Base-by-base conservation (phyloP, 768 basidiomycete genomes). In the Candolleomyces efflorescens region DNA sequence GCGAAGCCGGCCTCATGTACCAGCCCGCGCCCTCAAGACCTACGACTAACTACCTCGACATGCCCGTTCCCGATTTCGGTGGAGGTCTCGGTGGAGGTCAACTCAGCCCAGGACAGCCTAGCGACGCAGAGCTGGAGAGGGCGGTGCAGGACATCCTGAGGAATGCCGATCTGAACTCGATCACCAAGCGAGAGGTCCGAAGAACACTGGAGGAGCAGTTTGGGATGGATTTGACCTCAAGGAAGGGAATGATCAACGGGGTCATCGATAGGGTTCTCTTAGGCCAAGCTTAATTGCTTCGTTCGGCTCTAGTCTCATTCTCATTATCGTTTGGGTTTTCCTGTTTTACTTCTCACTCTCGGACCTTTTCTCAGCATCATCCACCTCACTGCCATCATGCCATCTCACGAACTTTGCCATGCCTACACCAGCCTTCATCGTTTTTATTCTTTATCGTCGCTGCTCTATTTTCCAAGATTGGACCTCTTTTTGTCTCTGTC, bases 101-200 rank as follows among this genome's bases (percentile, higher is more conserved):
- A 67, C 77, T 7, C 68, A 77, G 10, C 63, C 65, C 2, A 39
- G 78, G 76, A 32, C 72, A 68, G 7, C 92, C 90, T 0, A 80
- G 79, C 0, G 87, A 92, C 62, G 71, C 71, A 4, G 90, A 92
- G 26, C 76, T 94, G n/a, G 89, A 92, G 45, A 77, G 75, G 13
- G 82, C 85, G 1, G 88, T 95, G 3, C 82, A 89, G 60, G 80
- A 84, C 17, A 79, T 97, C 41, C 75, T 98, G 54, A 81, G 80
- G 17, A 73, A 77, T 13, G 92, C 93, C 0, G 93, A 98, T 72
- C 78, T 99, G 52, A 92, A 94, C 67, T 84, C 85, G 11, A 80
- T 97, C 58, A 98, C 96, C 53, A 98, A 98, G 77, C 86, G 95
- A 63, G 90, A 88, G 63, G 87, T 99, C 52, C 82, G 96, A 39